Evolutionary conservation across 805 yeast genomes (phyloP), one percentile per base, ranked within the genome.

Genomic region (Saccharomycopsis schoenii): DNA sequence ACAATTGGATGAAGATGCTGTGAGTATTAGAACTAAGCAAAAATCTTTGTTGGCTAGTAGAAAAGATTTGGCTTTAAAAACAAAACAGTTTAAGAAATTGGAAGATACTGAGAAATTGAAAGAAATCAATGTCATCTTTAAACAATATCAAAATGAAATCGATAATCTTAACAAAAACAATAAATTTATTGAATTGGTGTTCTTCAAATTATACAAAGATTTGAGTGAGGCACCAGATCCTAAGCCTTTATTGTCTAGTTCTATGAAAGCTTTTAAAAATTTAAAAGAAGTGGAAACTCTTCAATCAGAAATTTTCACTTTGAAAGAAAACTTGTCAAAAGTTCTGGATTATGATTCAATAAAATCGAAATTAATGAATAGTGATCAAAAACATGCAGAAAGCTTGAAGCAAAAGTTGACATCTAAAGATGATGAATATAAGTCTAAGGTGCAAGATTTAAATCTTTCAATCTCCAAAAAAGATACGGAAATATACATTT

Each of bases 201-300:
- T 94, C 68, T 82, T 91, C 70, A 83, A 84, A 19, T 77, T 89
- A 24, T 93, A 93, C 74, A 77, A 89, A 60, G 77, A 83, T 15
- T 74, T 93, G 4, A 89, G 91, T 4, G 97, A 92, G 70, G 92
- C 96, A 0, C 97, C 97, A 0, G 97, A 93, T 73, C 98, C 98
- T 1, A 82, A 80, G 64, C 96, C 96, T 4, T 72, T 92, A 51
- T 74, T 93, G 61, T 88, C 87, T 66, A 79, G 83, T 43, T 82
- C 92, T 1, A 69, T 88, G 34, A 89, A 85, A 57, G 81, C 89
- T 4, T 82, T 86, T 8, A 71, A 79, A 2, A 79, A 81, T 19
- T 76, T 79, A 0, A 75, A 79, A 21, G 89, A 88, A 58, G 73
- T 80, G 6, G 79, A 77, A 2, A 72, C 72, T 10, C 72, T 88